Percentiles rank a stretch among this genome's conserved stretches.
These are phyloP conservation scores for Chlamydomonas sp. DNA, from an alignment of 139 green algal species.

Conservation along the genomic window DNA sequence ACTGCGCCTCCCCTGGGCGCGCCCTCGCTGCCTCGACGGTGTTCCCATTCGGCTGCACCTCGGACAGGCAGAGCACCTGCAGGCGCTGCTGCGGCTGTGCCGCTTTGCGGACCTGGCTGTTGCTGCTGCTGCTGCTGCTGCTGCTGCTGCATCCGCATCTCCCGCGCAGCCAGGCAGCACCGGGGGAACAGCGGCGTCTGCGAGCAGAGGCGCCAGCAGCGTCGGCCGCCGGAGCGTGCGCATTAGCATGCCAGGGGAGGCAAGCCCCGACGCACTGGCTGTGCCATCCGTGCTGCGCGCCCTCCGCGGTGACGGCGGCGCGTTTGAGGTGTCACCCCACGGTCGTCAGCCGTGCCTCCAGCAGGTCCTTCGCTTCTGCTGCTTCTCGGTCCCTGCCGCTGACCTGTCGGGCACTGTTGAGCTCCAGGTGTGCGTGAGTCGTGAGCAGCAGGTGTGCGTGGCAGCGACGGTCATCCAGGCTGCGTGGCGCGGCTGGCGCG, in stretches of 20 bases:
- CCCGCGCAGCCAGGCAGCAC: background rate
- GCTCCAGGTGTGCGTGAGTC: background rate
- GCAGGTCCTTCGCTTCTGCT: conserved; percentile 5
- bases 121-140: background rate
- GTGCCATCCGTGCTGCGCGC: no score
- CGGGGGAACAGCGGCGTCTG: no score
- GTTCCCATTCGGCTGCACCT: background rate
- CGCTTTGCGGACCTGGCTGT: background rate
- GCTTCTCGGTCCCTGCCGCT: background rate
- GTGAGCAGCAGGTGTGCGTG: background rate
- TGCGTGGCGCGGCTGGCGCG: conserved; percentile 8
- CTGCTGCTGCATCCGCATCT: background rate
- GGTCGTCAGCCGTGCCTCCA: background rate
- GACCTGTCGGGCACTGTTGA: background rate
- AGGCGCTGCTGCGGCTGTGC: conserved; percentile 5
- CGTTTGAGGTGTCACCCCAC: conserved; percentile 1
- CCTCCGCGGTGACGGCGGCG: background rate
- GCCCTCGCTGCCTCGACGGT: background rate
- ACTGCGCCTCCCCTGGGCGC: conserved; percentile 1
- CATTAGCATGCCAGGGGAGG: background rate
- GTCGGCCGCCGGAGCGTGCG: no score
- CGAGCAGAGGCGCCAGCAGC: no score
- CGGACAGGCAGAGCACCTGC: conserved; percentile 1
- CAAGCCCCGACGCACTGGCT: background rate
- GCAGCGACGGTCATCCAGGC: conserved; percentile 11